Evolutionary conservation across 305 asterid species (phyloP), one percentile per base, ranked within the genome.

Genomic region (Fraxinus baroniana): DNA sequence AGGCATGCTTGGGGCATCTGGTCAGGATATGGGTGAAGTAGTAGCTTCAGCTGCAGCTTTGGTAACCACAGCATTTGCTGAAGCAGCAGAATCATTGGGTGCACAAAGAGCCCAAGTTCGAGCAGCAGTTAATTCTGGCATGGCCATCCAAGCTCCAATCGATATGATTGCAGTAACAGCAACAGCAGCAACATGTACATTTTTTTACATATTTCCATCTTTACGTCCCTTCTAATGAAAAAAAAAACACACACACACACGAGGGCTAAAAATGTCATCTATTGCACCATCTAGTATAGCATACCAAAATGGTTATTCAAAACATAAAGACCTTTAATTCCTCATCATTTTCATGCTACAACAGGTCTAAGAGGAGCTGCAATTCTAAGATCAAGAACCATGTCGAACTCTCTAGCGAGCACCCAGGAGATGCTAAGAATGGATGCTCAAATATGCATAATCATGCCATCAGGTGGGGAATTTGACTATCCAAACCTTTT

Each of bases 111-210:
- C 89, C 60, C 90, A 86, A 78, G 84, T 90, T 72, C 84, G 86
- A 83, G 88, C 91, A 49, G 96, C 93, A 68, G 88, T 89, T 60
- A 85, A 87, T 83, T 88, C 94, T 2, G 96, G 96, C 77, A 83
- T 90, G 83, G 91, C 96, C 72, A 87, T 89, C 76, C 91, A 85
- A 76, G 86, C 78, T 36, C 93, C 96, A 3, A 88, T 84, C 1
- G 93, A 90, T 80, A 92, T 92, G 93, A 88, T 89, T 76, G 90
- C 92, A 33, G 85, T 88, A 33, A 89, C 93, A 78, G 96, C 94
- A 62, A 89, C 92, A 32, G 90, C 94, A 78, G 90, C 94, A 82
- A 90, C 96, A 82, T 89, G 97, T 87, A 84, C 32, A 49, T 12
- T 62, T 12, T 49, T 30, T 55, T 22, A 64, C 74, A 79, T 15